Percentiles rank a stretch among this genome's conserved stretches.
Conservation (phyloP, 441 rosid species). For the Arabidopsis lyrata region DNA sequence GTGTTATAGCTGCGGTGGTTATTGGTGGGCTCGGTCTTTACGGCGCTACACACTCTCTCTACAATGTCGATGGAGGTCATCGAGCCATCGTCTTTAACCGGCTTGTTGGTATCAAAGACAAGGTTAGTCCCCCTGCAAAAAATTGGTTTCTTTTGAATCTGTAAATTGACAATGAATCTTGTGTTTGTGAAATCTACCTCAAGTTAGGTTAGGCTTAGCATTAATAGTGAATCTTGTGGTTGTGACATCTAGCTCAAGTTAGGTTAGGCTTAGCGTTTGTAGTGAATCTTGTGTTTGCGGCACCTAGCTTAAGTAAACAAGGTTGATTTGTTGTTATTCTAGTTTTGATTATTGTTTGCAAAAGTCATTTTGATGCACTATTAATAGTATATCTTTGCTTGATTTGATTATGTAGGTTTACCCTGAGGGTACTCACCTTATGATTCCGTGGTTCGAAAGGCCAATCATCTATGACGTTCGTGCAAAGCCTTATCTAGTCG, state of each 20-base stretch:
- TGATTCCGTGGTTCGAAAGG: constrained; percentile 89
- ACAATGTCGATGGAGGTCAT: constrained; percentile 42
- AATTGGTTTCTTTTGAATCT: background rate
- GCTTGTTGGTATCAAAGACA: constrained; percentile 37
- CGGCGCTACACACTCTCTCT: constrained; percentile 28
- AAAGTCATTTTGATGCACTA: background rate
- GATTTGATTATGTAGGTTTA: constrained; percentile 60
- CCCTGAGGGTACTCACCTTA: constrained; percentile 87
- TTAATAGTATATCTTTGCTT: background rate
- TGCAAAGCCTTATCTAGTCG: constrained; percentile 81
- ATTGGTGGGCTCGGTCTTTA: constrained; percentile 74
- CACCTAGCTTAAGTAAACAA: background rate
- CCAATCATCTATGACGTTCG: constrained; percentile 87
- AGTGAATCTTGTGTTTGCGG: background rate
- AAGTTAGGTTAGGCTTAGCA: background rate
- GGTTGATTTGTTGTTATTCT: constrained; percentile 3
- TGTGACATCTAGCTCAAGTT: background rate
- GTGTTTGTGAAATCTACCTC: background rate
- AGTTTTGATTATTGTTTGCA: background rate
- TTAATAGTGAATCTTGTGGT: background rate
- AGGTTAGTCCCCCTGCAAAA: constrained; percentile 23
- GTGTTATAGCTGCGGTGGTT: constrained; percentile 58
- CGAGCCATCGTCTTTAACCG: constrained; percentile 43
- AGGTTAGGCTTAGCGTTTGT: background rate
- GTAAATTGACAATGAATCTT: background rate